Evolutionary conservation across 2,329 filamentous ascomycete genomes (phyloP).

Genomic region (Ceratocystis colombiana): DNA sequence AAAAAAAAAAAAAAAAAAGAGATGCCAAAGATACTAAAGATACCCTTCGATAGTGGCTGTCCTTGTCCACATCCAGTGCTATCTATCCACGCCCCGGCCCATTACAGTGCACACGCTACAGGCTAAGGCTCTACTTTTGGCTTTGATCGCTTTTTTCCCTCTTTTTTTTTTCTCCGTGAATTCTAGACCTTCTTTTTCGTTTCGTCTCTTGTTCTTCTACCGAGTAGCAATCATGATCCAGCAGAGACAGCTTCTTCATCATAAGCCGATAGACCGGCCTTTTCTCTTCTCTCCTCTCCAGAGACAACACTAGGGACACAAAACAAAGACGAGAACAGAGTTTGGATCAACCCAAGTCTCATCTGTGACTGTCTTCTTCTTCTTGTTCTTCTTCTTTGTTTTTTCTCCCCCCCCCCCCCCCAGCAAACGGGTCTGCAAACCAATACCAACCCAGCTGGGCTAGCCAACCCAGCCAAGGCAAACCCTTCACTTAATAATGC

Average conservation of each 20-base stretch:
- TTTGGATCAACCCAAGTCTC: conserved; percentile 15
- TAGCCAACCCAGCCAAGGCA: neutral
- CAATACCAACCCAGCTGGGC: neutral
- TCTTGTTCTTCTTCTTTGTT: no score
- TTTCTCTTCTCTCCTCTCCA: conserved; percentile 1
- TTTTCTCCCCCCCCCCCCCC: no score
- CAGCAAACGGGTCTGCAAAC: conserved; percentile 2
- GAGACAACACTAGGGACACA: conserved; percentile 6
- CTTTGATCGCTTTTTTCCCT: conserved; percentile 8
- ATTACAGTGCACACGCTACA: neutral
- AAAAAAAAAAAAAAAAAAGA: neutral
- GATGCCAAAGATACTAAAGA: conserved; percentile 14
- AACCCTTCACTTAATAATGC: neutral
- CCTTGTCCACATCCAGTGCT: neutral
- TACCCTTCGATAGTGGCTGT: conserved; percentile 1
- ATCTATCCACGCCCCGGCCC: neutral
- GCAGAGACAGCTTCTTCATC: conserved; percentile 14
- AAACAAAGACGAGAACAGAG: conserved; percentile 10
- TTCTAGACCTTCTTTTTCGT: conserved; percentile 16
- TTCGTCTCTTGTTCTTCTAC: conserved; percentile 16
- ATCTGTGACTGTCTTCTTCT: neutral
- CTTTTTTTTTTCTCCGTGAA: conserved; percentile 7
- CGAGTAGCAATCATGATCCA: conserved; percentile 13
- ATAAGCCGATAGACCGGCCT: conserved; percentile 8
- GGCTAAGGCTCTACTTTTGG: neutral